Conservation (phyloP, 805 yeast genomes). For the Clavispora carvajalis region DNA sequence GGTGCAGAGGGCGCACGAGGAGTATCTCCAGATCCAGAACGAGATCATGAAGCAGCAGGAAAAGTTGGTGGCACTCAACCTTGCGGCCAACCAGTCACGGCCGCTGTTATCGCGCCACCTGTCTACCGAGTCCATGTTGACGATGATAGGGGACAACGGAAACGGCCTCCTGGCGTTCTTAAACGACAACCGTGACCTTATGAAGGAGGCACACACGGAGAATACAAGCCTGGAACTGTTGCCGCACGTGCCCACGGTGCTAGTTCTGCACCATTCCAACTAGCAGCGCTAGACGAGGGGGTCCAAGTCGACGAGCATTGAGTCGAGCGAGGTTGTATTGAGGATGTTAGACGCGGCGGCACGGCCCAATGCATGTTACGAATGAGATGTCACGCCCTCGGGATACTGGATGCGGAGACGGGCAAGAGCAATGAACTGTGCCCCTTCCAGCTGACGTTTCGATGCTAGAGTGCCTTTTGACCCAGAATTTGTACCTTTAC, state of each 20-base stretch:
- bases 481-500: too few species aligned
- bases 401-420: too few species aligned
- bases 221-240: constrained; percentile 1
- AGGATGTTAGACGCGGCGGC: too few species aligned
- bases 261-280: constrained; percentile 10
- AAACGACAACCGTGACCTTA: constrained; percentile 11
- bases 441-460: too few species aligned
- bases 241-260: constrained; percentile 12
- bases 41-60: constrained; percentile 35
- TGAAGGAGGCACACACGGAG: constrained; percentile 1
- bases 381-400: too few species aligned
- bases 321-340: too few species aligned
- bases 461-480: too few species aligned
- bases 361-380: too few species aligned
- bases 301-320: too few species aligned
- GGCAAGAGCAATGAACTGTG: too few species aligned
- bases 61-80: constrained; percentile 20
- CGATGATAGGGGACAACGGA: constrained; percentile 7
- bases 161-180: constrained; percentile 11
- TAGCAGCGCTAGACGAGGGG: not conserved
- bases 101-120: constrained; percentile 12
- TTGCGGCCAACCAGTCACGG: constrained; percentile 4
- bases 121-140: constrained; percentile 13
- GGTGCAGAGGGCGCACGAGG: constrained; percentile 26
- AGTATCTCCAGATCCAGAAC: constrained; percentile 33